phyloP scores from a whole-genome alignment of 257 asterid species.

The Capsicum baccatum region DNA sequence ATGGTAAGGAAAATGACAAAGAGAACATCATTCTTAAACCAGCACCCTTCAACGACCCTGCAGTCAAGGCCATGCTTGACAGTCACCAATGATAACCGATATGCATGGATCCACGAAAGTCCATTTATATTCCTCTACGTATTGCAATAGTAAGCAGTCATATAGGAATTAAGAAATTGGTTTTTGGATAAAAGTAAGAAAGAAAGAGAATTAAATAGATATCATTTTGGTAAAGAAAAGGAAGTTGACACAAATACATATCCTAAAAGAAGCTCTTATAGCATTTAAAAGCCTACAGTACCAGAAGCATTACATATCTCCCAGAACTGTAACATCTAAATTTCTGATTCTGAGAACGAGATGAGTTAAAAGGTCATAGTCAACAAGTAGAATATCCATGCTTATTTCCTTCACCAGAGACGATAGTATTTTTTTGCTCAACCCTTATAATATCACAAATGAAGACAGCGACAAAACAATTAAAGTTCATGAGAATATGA shows the following conservation, averaged over 20 bases:
- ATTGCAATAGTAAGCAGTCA: neutral
- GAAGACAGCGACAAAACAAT: neutral
- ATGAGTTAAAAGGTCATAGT: neutral
- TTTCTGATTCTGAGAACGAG: neutral
- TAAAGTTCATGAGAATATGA: neutral
- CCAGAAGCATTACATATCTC: neutral
- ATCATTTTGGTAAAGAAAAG: neutral
- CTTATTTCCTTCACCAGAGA: constrained; percentile 13
- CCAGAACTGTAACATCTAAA: constrained; percentile 8
- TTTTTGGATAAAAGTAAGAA: neutral
- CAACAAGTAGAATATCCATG: neutral
- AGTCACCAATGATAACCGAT: neutral
- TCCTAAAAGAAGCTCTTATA: neutral
- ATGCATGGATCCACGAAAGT: constrained; percentile 14
- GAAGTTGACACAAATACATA: neutral
- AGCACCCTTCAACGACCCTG: neutral
- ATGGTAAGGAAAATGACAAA: constrained; percentile 22
- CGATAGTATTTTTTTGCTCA: neutral
- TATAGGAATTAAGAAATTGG: neutral
- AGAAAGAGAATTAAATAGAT: neutral
- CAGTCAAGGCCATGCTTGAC: constrained; percentile 16
- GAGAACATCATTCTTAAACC: constrained; percentile 7
- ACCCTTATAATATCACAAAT: constrained; percentile 9
- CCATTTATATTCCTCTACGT: neutral
- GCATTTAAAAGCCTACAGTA: neutral